These are phyloP conservation scores for Adiantum capillusveneris DNA, from an alignment of 75 land plant genomes.

Conservation along the genomic window DNA sequence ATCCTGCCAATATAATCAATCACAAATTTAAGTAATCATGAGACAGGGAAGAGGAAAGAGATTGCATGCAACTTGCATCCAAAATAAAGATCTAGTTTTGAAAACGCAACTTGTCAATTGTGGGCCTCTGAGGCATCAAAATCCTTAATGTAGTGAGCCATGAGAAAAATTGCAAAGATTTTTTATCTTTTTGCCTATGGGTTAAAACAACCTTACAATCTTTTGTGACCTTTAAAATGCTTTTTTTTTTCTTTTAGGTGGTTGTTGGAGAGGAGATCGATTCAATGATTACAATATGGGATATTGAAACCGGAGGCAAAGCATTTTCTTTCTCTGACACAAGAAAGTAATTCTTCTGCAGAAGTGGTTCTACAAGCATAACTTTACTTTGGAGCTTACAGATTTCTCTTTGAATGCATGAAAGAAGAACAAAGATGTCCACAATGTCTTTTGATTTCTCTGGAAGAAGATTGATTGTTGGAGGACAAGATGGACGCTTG, in stretches of 20 bases:
- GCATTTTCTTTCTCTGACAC: conserved; percentile 27
- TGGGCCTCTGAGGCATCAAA: too few relatives aligned
- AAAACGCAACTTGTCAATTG: too few relatives aligned
- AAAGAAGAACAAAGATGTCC: conserved; percentile 24
- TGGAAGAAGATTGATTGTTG: conserved; percentile 25
- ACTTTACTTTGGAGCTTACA: too few relatives aligned
- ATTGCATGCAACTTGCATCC: too few relatives aligned
- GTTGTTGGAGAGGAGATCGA: conserved; percentile 26
- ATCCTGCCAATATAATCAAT: too few relatives aligned
- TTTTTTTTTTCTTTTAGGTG: conserved; percentile 7
- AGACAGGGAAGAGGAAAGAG: too few relatives aligned
- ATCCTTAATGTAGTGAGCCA: too few relatives aligned
- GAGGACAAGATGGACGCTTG: conserved; percentile 25
- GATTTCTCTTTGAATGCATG: background rate
- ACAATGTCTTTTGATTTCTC: conserved; percentile 29
- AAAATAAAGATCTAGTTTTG: too few relatives aligned
- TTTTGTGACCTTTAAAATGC: background rate
- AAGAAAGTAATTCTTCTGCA: conserved; percentile 19
- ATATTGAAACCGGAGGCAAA: conserved; percentile 23
- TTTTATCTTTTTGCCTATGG: too few relatives aligned
- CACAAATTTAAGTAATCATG: too few relatives aligned
- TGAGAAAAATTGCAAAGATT: too few relatives aligned
- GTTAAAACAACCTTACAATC: background rate
- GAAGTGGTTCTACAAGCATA: background rate
- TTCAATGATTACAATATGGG: conserved; percentile 25